Base-by-base conservation (phyloP, 371 early-diverging fungal species). In the Umbelopsis sp. region DNA sequence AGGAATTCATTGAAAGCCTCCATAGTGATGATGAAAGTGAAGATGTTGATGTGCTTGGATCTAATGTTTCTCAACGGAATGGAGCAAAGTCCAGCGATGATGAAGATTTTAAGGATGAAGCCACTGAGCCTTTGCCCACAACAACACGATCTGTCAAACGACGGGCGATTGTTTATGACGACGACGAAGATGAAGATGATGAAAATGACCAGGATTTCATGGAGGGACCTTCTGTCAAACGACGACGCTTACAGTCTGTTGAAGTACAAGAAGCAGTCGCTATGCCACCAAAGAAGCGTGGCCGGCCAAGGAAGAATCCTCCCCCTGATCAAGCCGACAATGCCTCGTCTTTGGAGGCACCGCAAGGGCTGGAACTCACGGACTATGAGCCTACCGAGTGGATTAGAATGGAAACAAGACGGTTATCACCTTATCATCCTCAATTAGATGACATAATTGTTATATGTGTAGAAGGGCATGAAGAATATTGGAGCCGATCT, bases 381-480 rank as follows among this genome's bases (percentile, higher is more conserved):
- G 64, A 70, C 7, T 74, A 80, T 63, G 80, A 72, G 48, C 87
- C 86, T 0, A 78, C 85, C 0, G 87, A 88, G 48, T 92, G 92
- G 92, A 82, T 92, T 44, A 80, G 76, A 52, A 78, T 73, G 10
- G 86, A 82, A 2, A 68, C 76, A n/a, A 86, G 85, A 4, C 78
- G 81, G 18, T 72, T 88, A 10, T 78, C 86, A 0, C 91, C 91
- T 29, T 92, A 92, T 57, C 80, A 87, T 37, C 93, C 93, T 7
- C 93, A 92, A 76, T 63, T 89, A 3, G 87, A 86, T 38, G 93
- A 92, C 63, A 69, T 73, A 63, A 82, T 92, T 8, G 90, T 81
- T 6, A 83, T 91, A 37, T 74, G 90, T 63, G 71, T 80, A 8
- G 87, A 92, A 66, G 93, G 93, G 0, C 90, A 91, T 65, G 74